Percentiles rank a stretch among this genome's conserved stretches.
Evolutionary conservation across 169 alveolate genomes (phyloP).

Genomic region (Cryptosporidium felis): DNA sequence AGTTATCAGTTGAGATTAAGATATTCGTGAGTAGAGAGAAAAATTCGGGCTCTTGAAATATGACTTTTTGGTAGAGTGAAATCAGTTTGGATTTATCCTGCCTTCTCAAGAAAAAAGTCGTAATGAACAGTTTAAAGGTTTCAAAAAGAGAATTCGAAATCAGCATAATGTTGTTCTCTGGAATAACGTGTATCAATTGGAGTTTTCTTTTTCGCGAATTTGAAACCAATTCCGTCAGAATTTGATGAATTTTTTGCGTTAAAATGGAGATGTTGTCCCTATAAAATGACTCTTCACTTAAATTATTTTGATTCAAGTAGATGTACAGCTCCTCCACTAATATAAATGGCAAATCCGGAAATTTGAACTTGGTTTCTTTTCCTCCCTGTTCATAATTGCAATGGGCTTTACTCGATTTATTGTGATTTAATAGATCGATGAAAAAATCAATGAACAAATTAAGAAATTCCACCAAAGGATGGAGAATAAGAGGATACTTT

Average conservation of each 20-base stretch:
- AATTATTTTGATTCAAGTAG: constrained; percentile 26
- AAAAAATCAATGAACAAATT: constrained; percentile 41
- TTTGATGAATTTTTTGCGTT: constrained; percentile 17
- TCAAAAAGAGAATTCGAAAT: constrained; percentile 35
- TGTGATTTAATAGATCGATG: not conserved
- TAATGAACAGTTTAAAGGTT: constrained; percentile 6
- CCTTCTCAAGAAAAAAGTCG: not conserved
- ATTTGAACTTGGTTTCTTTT: not conserved
- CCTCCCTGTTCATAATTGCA: not conserved
- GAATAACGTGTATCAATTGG: not conserved
- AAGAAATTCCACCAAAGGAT: constrained; percentile 22
- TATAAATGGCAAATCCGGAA: constrained; percentile 63
- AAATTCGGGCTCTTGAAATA: not conserved
- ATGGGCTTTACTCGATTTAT: not conserved
- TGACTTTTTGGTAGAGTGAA: constrained; percentile 4
- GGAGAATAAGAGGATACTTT: constrained; percentile 47
- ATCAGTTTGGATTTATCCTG: not conserved
- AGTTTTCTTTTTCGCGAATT: not conserved
- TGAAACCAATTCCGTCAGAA: not conserved
- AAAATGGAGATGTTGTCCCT: not conserved
- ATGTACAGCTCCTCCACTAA: constrained; percentile 33
- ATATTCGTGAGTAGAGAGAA: constrained; percentile 14
- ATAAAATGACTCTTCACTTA: not conserved
- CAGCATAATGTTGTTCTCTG: constrained; percentile 5
- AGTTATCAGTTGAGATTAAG: no score